These are phyloP conservation scores for Pleurotus eryngii DNA, from an alignment of 768 basidiomycete genomes.

Conservation along the genomic window DNA sequence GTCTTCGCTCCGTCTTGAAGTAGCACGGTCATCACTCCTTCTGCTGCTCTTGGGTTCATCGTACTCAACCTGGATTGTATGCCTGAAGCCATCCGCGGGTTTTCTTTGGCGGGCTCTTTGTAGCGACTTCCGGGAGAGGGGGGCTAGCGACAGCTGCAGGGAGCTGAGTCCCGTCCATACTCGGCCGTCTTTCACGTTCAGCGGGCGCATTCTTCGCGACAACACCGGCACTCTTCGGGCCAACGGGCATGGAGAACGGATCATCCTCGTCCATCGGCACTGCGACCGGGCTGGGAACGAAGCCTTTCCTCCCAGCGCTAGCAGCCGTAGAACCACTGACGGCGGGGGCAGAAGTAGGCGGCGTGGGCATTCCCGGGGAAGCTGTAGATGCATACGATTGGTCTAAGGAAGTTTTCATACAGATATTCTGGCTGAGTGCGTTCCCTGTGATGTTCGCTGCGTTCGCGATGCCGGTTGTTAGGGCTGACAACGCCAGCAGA, in stretches of 20 bases:
- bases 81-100: conserved; percentile 50
- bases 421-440: conserved; percentile 70
- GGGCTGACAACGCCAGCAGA: conserved; percentile 19
- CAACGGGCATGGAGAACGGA: conserved; percentile 43
- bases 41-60: conserved; percentile 46
- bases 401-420: conserved; percentile 68
- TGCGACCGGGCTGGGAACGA: conserved; percentile 21
- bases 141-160: neutral
- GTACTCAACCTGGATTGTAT: conserved; percentile 98
- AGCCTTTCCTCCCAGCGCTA: conserved; percentile 19
- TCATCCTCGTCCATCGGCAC: conserved; percentile 57
- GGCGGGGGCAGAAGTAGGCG: conserved; percentile 26
- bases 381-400: conserved; percentile 40
- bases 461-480: conserved; percentile 34
- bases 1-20: conserved; percentile 25
- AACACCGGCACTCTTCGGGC: conserved; percentile 1
- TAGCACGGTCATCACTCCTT: conserved; percentile 7
- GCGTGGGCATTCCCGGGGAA: conserved; percentile 20
- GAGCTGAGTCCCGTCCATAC: neutral
- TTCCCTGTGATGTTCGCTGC: neutral
- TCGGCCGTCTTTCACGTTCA: conserved; percentile 1
- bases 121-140: neutral
- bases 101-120: conserved; percentile 3
- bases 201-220: neutral
- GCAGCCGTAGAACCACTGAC: conserved; percentile 4